Evolutionary conservation across 2,329 filamentous ascomycete species (phyloP), one percentile per base, ranked within the genome.

Genomic region (Colletotrichum sp.): DNA sequence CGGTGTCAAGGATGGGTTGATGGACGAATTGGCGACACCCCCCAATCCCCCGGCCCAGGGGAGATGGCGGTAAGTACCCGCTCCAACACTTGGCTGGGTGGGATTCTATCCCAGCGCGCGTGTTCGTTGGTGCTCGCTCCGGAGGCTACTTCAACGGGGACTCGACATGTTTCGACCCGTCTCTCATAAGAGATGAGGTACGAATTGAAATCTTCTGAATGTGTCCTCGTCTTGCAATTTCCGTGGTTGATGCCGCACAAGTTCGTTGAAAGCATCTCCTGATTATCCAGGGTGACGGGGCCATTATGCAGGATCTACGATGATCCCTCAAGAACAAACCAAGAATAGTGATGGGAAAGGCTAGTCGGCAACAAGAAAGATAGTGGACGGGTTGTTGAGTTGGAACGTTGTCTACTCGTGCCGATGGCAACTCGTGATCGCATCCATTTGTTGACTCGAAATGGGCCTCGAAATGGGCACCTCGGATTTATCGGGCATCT

Each of bases 51-150:
- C 36, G 34, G 43, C 43, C 57, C 57, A 66, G 48, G 43, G 57
- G 52, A 75, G 72, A 75, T 61, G 67, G 61, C 63, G 61, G 72
- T 67, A 75, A 72, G 69, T 72, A 63, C 55, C 63, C 63, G 61
- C 52, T 60, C 38, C 30, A 38, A 34, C 30, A 65, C 58, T 69
- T 64, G 57, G 30, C 32, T 58, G 26, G 70, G 36, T 38, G 57
- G 38, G 26, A 65, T 60, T 67, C 18, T 43, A 38, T 65, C 28
- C 32, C 24, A 57, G 69, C 24, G 52, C 67, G 43, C 8, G 34
- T 65, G 48, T 8, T 58, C 43, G 34, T 48, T 48, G 72, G 58
- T 32, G 48, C 60, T 71, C 48, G 32, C 24, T 60, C 43, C 38
- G 36, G 60, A 74, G 13, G n/a, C 36, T 66, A 38, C 52, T 48